Conservation (phyloP, 1,284 basidiomycete genomes). For the Ceratobasidium sp. region DNA sequence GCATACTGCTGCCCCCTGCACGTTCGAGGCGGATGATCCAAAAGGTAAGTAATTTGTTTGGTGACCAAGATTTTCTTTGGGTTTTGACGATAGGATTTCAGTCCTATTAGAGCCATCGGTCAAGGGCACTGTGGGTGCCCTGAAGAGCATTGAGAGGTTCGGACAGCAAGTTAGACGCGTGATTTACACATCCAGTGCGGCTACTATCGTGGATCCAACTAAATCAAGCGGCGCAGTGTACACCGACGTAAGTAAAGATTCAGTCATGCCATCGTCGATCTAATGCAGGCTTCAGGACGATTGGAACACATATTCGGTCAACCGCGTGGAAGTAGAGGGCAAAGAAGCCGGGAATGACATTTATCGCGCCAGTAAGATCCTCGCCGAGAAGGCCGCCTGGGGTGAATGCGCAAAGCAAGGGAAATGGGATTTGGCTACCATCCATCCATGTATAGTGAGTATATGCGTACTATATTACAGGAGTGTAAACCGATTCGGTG, state of each 20-base stretch:
- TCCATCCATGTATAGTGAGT: slow-evolving; percentile 56
- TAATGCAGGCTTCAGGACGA: slow-evolving; percentile 58
- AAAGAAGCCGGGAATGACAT: slow-evolving; percentile 63
- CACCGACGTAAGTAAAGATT: slow-evolving; percentile 53
- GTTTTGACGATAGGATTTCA: slow-evolving; percentile 45
- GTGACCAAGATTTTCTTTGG: too few relatives aligned
- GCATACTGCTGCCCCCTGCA: slow-evolving; percentile 56
- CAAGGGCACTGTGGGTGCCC: slow-evolving; percentile 71
- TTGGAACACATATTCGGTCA: slow-evolving; percentile 76
- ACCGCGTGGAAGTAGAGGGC: slow-evolving; percentile 69
- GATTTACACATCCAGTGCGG: slow-evolving; percentile 73
- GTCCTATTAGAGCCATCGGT: slow-evolving; percentile 75
- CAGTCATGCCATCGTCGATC: slow-evolving; percentile 51
- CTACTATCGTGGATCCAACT: slow-evolving; percentile 62
- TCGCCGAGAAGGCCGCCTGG: slow-evolving; percentile 77
- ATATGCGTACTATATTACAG: background rate
- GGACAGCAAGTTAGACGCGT: slow-evolving; percentile 71
- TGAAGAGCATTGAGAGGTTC: slow-evolving; percentile 68
- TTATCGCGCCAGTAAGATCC: slow-evolving; percentile 75
- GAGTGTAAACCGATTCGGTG: background rate
- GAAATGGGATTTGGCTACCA: slow-evolving; percentile 54
- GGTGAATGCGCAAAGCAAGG: slow-evolving; percentile 72
- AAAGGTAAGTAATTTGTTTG: slow-evolving; percentile 55
- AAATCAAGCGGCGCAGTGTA: slow-evolving; percentile 53
- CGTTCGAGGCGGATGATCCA: slow-evolving; percentile 59